A percentile compares a stretch with the other conserved stretches of the same genome.
These are phyloP conservation scores for Chaetomiaceae sp. DNA, from an alignment of 2,329 filamentous ascomycete species.

Conservation along the genomic window DNA sequence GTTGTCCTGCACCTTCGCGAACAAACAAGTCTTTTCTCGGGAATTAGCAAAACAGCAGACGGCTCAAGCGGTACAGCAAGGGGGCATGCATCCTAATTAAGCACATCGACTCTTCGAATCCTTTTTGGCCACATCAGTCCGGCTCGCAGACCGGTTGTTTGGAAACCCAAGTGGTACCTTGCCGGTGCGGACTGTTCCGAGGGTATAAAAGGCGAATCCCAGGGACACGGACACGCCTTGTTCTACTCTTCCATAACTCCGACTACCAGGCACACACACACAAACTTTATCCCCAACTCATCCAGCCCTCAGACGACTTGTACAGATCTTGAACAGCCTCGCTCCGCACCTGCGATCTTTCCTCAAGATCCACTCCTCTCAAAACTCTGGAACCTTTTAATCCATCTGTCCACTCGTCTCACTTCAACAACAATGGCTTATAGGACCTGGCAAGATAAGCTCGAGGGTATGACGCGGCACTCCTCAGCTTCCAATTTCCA, in stretches of 20 bases:
- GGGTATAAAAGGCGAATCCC: constrained; percentile 11
- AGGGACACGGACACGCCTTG: neutral
- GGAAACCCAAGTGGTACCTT: constrained; percentile 11
- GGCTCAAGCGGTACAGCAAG: constrained; percentile 12
- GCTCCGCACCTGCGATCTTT: too few relatives aligned
- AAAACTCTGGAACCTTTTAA: too few relatives aligned
- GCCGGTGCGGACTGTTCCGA: neutral
- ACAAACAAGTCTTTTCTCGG: constrained; percentile 20
- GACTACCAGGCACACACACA: too few relatives aligned
- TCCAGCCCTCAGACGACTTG: too few relatives aligned
- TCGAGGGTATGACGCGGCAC: constrained; percentile 27
- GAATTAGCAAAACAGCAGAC: constrained; percentile 4
- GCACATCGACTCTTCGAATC: constrained; percentile 23
- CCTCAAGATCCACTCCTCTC: too few relatives aligned
- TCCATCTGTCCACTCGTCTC: too few relatives aligned
- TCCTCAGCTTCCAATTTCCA: neutral
- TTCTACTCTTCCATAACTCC: neutral
- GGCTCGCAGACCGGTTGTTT: constrained; percentile 10
- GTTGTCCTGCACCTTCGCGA: constrained; percentile 26
- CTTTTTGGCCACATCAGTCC: constrained; percentile 26
- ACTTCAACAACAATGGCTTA: constrained; percentile 19
- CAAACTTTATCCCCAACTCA: too few relatives aligned
- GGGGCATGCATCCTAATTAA: constrained; percentile 17
- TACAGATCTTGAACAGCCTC: too few relatives aligned
- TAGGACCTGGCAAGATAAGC: constrained; percentile 33